Base-by-base conservation (phyloP, 2,329 filamentous ascomycete species). In the Aspergillus arachidicola region DNA sequence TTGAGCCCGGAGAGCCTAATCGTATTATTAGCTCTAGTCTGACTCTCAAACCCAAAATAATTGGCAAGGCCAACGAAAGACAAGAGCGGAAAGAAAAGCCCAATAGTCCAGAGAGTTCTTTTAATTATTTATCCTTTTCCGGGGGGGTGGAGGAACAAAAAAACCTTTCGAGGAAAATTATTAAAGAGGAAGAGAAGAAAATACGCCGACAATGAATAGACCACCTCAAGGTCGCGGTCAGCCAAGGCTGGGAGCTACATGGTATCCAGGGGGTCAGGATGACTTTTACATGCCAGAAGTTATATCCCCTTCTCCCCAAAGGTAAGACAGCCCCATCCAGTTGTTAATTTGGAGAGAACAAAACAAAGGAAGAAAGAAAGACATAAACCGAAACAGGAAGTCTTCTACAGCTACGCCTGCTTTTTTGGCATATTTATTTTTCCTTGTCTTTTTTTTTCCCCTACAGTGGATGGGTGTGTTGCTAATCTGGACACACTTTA, bases 251-350 rank as follows among this genome's bases (percentile, higher is more conserved):
- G 82, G 83, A 64, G 88, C 89, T 61, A 91, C 88, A 56, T 91
- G 89, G 77, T 84, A 88, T 75, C 89, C 89, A 70, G 88, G 88
- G 70, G 86, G 85, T 57, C 82, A 84, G 69, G 88, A 91, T 79
- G 87, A 90, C 76, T 90, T 87, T 76, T 89, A 89, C 76, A 86
- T 90, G 83, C 86, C 87, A 67, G 88, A 90, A 77, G 81, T 91
- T 72, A 85, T 91, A 68, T 89, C 89, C 72, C 89, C 89, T 60
- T 85, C 87, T 71, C 89, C 89, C 66, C 89, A 91, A 81, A 85
- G 89, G 88, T 90, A 80, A 71, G 83, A 64, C 57, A 58, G 30
- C 53, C 23, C 38, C 48, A 58, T 57, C 36, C 57, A 55, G 19
- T 55, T 55, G n/a, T 57, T 56, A 21, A 36, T 50, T 62, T 45